Evolutionary conservation across 352 stramenopile species (phyloP).

Genomic region (Pythium folliculosum): DNA sequence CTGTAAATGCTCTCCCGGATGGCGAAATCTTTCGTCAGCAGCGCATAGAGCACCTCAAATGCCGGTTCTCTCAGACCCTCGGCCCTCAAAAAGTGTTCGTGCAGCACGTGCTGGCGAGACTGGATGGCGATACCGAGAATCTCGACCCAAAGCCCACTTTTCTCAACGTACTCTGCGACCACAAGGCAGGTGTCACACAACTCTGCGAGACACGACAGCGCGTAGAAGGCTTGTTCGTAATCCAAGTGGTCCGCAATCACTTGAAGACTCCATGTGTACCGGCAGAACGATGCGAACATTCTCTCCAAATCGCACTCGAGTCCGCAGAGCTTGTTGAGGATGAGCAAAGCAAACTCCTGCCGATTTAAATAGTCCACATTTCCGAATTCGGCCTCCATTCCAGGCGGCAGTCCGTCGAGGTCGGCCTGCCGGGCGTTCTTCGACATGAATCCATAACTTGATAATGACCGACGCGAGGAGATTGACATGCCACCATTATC

Average conservation of each 20-base stretch:
- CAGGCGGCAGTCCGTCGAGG: slow-evolving; percentile 33
- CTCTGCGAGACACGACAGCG: slow-evolving; percentile 74
- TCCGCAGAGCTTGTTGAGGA: slow-evolving; percentile 81
- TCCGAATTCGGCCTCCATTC: slow-evolving; percentile 73
- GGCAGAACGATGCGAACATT: slow-evolving; percentile 73
- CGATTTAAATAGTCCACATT: slow-evolving; percentile 76
- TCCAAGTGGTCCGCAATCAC: slow-evolving; percentile 80
- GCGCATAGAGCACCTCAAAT: slow-evolving; percentile 80
- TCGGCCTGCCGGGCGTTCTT: slow-evolving; percentile 31
- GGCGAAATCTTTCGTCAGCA: slow-evolving; percentile 70
- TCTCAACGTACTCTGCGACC: slow-evolving; percentile 73
- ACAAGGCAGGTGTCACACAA: slow-evolving; percentile 77
- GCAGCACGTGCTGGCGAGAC: slow-evolving; percentile 75
- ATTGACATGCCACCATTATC: slow-evolving; percentile 67
- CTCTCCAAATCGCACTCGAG: slow-evolving; percentile 72
- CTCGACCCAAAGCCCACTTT: slow-evolving; percentile 77
- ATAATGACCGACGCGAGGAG: slow-evolving; percentile 73
- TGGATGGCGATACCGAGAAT: slow-evolving; percentile 79
- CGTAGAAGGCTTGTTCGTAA: slow-evolving; percentile 80
- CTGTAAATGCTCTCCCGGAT: slow-evolving; percentile 78
- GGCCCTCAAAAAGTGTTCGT: slow-evolving; percentile 78
- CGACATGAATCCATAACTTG: slow-evolving; percentile 74
- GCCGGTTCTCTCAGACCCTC: slow-evolving; percentile 73
- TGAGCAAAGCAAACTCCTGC: slow-evolving; percentile 73
- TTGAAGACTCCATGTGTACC: slow-evolving; percentile 81